Evolutionary conservation across 306 rosid species (phyloP), one percentile per base, ranked within the genome.

Genomic region (Vigna unguiculata): DNA sequence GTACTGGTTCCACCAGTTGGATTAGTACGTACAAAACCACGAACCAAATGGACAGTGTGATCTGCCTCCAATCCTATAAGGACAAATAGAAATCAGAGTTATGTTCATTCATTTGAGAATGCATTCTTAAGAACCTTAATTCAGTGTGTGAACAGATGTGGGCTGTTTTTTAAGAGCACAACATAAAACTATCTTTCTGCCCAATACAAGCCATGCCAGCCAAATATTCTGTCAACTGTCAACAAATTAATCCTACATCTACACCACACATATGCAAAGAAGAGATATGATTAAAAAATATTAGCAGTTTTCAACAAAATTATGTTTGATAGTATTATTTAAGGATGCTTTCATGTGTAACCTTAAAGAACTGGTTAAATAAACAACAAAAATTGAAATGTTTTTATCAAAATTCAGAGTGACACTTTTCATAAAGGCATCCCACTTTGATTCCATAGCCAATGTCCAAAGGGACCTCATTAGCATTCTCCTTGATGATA

Each of bases 31-130:
- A 88, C 84, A 85, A 83, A 87, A 19, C 96, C 90, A 59, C 93
- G 91, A 74, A 93, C 94, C 91, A 93, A 75, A 78, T 93, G 97
- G 38, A 93, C 82, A 20, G 96, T 88, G 66, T 89, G 97, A 86
- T 93, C 94, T 49, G 92, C 87, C 86, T 90, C 96, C 89, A 93
- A 83, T 83, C 97, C 96, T 93, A 55, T 60, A 59, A 76, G 61
- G 47, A 72, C 12, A 40, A 30, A 69, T 45, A 38, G 53, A 65
- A 60, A 78, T 43, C 9, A 24, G 46, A 63, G 59, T 69, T 32
- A 74, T 17, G 63, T 72, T 16, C 55, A 71, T 49, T 15, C 62
- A 47, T 24, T 53, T 11, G 22, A 16, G 16, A 24, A 74, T 53
- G 45, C 49, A 25, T 57, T 58, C 57, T 70, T 69, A 25, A 7